Conservation (phyloP, 1,139 yeast genomes). For the Schwanniomyces etchellsii region DNA sequence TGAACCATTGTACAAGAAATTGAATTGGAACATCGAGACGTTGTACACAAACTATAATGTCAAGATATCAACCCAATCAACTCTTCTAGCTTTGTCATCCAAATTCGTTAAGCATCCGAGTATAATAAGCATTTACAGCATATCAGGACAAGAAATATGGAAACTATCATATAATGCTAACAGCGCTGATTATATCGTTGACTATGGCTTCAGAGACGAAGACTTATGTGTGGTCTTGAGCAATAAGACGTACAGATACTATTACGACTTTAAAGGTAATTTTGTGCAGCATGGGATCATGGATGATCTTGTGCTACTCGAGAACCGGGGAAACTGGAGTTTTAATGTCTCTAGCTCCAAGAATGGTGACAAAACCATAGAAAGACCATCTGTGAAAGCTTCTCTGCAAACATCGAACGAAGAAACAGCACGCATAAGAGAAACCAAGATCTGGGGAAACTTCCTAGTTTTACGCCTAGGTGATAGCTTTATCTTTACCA, state of each 20-base stretch:
- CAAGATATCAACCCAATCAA: slow-evolving; percentile 23
- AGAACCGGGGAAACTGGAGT: slow-evolving; percentile 11
- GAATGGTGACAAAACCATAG: slow-evolving; percentile 23
- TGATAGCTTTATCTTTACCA: slow-evolving; percentile 21
- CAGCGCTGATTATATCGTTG: slow-evolving; percentile 49
- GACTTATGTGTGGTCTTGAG: slow-evolving; percentile 57
- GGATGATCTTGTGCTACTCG: slow-evolving; percentile 29
- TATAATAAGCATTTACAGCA: slow-evolving; percentile 45
- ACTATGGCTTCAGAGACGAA: slow-evolving; percentile 55
- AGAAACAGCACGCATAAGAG: slow-evolving; percentile 24
- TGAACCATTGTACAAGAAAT: slow-evolving; percentile 35
- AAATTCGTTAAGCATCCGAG: slow-evolving; percentile 27
- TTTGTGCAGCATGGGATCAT: slow-evolving; percentile 45
- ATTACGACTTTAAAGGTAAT: slow-evolving; percentile 64
- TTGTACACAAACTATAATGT: slow-evolving; percentile 24
- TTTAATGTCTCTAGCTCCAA: slow-evolving; percentile 2
- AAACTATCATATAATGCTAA: slow-evolving; percentile 47
- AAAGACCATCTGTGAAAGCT: too few species aligned
- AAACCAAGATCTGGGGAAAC: slow-evolving; percentile 18
- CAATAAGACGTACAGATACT: slow-evolving; percentile 54
- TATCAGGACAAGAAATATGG: slow-evolving; percentile 47
- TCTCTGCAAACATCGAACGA: slow-evolving; percentile 31
- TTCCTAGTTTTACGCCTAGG: slow-evolving; percentile 29
- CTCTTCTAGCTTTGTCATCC: slow-evolving; percentile 34
- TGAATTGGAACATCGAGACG: slow-evolving; percentile 32